phyloP scores from a whole-genome alignment of 208 protist genomes.

The Spongospora subterranea region DNA sequence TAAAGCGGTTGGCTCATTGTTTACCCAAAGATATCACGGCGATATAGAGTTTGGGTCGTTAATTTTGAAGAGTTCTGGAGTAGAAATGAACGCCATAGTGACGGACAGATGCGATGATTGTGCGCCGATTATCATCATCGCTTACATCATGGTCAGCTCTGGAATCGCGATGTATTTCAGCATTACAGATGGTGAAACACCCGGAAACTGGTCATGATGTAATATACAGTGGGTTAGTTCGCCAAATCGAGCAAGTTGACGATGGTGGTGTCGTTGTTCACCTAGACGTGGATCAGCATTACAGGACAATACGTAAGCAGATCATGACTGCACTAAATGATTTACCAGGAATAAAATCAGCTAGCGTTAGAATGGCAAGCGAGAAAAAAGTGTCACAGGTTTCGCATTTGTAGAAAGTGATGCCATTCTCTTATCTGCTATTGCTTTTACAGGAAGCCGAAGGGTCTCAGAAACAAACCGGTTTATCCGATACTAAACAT shows the following conservation, averaged over 20 bases:
- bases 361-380: neutral
- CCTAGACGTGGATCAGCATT: conserved; percentile 16
- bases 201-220: neutral
- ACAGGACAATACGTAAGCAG: neutral
- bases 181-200: neutral
- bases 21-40: too few relatives aligned
- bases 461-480: neutral
- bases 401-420: too few relatives aligned
- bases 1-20: too few relatives aligned
- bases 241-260: neutral
- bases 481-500: neutral
- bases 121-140: neutral
- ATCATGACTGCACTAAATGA: neutral
- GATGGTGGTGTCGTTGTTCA: neutral
- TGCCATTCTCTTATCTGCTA: neutral
- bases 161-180: neutral
- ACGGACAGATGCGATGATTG: too few relatives aligned
- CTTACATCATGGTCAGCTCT: neutral
- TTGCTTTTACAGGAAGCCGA: neutral
- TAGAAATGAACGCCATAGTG: too few relatives aligned
- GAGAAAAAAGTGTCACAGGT: too few relatives aligned
- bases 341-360: neutral
- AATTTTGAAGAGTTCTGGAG: too few relatives aligned
- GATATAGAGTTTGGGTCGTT: too few relatives aligned
- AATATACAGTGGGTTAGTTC: neutral